Evolutionary conservation across 371 early-diverging fungal genomes (phyloP), one percentile per base, ranked within the genome.

Genomic region (Gilbertella persicaria): DNA sequence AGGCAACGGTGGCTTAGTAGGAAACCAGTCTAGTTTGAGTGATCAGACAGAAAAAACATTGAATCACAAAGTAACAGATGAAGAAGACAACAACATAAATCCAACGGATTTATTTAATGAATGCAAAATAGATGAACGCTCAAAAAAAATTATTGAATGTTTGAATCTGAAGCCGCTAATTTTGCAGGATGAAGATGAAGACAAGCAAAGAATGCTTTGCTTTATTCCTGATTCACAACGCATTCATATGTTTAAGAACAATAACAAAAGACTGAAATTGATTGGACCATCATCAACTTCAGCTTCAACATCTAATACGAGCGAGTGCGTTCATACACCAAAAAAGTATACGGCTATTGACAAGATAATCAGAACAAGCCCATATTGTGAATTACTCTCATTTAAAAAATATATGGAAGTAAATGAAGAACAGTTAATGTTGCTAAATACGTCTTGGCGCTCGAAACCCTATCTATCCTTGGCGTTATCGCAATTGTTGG

Each of bases 401-500:
- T 50, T 42, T 50, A 41, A 50, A 42, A 42, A 50, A 50, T 50
- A n/a, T n/a, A n/a, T n/a, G n/a, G n/a, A n/a, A n/a, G n/a, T n/a
- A n/a, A n/a, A n/a, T 47, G 38, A 54, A 45, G 41, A n/a, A 7
- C 55, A 54, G 17, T 37, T 54, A 45, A 25, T 26, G 26, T 46
- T 54, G 37, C 20, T 54, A 45, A 54, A 54, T 37, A 47, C 44
- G 10, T 43, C 35, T 41, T 53, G 53, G 53, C 45, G 33, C 39
- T 45, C 38, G 28, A 38, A 45, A 14, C 47, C 47, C 37, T 54
- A 40, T 24, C 26, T 54, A 37, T 54, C 36, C 47, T 38, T 54
- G 46, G 38, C 26, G 28, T 45, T 45, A 45, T 54, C 47, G 28
- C 59, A 58, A 55, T 44, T 59, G 36, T 43, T 67, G 35, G 60